These are phyloP conservation scores for Lactarius vividus DNA, from an alignment of 768 basidiomycete genomes.

Conservation along the genomic window DNA sequence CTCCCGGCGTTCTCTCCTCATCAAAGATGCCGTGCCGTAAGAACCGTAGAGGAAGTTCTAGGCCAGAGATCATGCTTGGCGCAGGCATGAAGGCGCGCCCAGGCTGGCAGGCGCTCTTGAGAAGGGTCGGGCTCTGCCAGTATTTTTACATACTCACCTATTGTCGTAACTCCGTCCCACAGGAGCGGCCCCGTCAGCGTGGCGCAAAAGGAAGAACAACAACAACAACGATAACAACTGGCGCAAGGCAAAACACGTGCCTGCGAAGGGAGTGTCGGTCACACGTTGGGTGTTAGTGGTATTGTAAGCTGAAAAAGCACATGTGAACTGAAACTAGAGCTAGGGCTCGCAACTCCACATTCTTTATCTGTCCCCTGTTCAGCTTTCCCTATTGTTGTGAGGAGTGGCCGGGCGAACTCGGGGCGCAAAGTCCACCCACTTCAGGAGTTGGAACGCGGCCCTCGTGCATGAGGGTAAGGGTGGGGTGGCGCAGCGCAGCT, in stretches of 20 bases:
- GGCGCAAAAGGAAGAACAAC: background rate
- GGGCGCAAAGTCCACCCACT: background rate
- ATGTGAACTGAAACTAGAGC: no score
- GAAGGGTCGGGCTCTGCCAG: background rate
- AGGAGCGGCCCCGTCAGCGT: background rate
- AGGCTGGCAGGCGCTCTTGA: background rate
- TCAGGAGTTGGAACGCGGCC: background rate
- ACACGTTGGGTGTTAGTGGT: background rate
- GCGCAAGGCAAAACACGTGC: constrained; percentile 1
- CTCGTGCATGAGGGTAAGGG: background rate
- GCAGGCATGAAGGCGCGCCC: background rate
- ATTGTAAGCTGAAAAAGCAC: background rate
- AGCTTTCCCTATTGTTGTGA: no score
- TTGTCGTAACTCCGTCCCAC: background rate
- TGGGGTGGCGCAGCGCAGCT: background rate
- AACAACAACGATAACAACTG: background rate
- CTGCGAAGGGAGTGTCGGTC: background rate
- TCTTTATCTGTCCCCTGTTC: no score
- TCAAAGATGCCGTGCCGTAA: background rate
- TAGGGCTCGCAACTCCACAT: background rate
- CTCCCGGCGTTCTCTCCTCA: background rate
- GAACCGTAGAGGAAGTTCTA: background rate
- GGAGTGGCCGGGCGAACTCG: background rate
- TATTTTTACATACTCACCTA: no score
- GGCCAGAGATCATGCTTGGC: background rate